Conservation (phyloP, 768 basidiomycete genomes). For the Xanthoconium stramineum region DNA sequence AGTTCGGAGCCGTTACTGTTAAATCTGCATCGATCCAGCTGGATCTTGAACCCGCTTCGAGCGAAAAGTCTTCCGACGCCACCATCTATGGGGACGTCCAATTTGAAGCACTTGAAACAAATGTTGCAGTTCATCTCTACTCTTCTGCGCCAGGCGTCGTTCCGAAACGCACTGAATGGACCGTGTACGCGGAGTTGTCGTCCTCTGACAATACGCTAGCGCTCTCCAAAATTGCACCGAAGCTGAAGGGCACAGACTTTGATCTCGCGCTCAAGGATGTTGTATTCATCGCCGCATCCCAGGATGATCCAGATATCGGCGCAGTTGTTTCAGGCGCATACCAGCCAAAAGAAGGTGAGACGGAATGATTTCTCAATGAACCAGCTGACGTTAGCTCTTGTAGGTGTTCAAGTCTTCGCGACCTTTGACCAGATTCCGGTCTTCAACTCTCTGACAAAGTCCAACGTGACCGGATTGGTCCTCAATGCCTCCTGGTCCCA, state of each 20-base stretch:
- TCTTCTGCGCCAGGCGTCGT: background rate
- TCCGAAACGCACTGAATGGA: constrained; percentile 7
- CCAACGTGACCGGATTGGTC: background rate
- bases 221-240: constrained; percentile 3
- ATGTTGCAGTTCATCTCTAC: constrained; percentile 4
- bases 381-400: background rate
- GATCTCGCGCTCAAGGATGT: constrained; percentile 1
- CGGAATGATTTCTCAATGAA: background rate
- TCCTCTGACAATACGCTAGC: background rate
- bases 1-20: background rate
- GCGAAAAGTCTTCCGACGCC: background rate
- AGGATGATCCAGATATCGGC: constrained; percentile 1
- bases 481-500: constrained; percentile 3
- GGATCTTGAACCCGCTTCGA: constrained; percentile 4
- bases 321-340: background rate
- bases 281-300: constrained; percentile 2
- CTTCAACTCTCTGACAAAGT: constrained; percentile 1
- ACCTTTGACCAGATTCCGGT: constrained; percentile 1
- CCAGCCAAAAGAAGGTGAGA: background rate
- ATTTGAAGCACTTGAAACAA: background rate
- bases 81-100: constrained; percentile 1
- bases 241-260: background rate
- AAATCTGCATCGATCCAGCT: constrained; percentile 2
- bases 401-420: constrained; percentile 5
- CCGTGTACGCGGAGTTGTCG: background rate